A percentile compares a stretch with the other conserved stretches of the same genome.
Conservation (phyloP, 371 early-diverging fungal genomes). For the Catenaria anguillulae region DNA sequence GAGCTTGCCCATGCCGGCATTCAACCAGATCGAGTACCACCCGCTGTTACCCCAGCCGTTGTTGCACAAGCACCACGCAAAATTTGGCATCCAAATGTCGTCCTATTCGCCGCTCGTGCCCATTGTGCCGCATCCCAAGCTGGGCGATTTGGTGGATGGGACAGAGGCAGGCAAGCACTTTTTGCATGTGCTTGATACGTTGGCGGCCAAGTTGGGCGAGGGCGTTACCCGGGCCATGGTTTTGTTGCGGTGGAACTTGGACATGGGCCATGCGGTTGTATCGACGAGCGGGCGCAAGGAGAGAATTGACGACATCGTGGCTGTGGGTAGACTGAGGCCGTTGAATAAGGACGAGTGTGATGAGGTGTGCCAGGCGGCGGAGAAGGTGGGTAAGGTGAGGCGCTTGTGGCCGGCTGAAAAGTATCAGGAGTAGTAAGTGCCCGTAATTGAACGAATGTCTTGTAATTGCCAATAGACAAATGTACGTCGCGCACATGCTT, state of each 20-base stretch:
- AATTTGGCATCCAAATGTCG: constrained; percentile 7
- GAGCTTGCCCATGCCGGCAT: constrained; percentile 29
- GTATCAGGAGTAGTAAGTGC: too few relatives aligned
- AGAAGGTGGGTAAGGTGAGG: too few relatives aligned
- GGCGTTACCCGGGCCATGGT: not conserved
- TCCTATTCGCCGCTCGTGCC: not conserved
- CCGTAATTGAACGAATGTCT: too few relatives aligned
- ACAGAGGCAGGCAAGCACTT: not conserved
- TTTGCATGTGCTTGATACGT: not conserved
- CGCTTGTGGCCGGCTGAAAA: too few relatives aligned
- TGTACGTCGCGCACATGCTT: too few relatives aligned
- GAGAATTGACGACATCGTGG: not conserved
- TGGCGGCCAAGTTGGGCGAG: not conserved
- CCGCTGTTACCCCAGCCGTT: constrained; percentile 47
- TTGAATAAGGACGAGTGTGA: too few relatives aligned
- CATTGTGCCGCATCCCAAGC: not conserved
- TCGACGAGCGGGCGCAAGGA: not conserved
- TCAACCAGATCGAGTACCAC: constrained; percentile 49
- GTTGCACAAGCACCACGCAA: constrained; percentile 25
- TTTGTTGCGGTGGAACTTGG: not conserved
- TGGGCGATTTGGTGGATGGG: not conserved
- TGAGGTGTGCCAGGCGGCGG: too few relatives aligned
- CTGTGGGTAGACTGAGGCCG: too few relatives aligned
- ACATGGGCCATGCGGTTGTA: not conserved
- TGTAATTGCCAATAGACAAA: too few relatives aligned